Evolutionary conservation across 305 asterid genomes (phyloP).

Genomic region (Fraxinus platypoda): DNA sequence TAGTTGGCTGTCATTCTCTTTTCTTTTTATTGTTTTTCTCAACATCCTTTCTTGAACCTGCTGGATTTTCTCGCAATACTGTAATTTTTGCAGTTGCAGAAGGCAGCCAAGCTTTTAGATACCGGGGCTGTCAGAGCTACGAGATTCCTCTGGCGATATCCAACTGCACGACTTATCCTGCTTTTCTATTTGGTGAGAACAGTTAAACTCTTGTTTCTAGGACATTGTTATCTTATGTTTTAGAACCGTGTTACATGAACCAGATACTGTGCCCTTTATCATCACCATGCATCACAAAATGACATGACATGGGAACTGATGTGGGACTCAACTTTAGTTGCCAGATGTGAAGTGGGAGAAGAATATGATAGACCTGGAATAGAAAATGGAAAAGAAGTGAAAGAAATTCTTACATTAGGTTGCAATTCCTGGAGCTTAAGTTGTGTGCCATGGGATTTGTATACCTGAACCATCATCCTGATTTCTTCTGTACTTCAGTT

Average conservation of each 20-base stretch:
- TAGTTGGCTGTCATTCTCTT: background rate
- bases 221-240: constrained; percentile 16
- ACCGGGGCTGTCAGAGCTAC: constrained; percentile 96
- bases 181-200: constrained; percentile 88
- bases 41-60: constrained; percentile 15
- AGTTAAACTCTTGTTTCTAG: constrained; percentile 9
- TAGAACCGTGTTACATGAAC: constrained; percentile 7
- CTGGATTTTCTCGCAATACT: constrained; percentile 10
- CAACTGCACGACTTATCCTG: constrained; percentile 82
- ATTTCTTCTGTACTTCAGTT: constrained; percentile 14
- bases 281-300: background rate
- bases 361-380: constrained; percentile 3
- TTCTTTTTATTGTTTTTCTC: constrained; percentile 3
- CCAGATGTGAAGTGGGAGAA: constrained; percentile 7
- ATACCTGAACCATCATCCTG: background rate
- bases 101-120: constrained; percentile 88
- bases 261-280: constrained; percentile 7
- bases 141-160: constrained; percentile 95
- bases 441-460: background rate
- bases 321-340: constrained; percentile 11
- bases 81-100: constrained; percentile 70
- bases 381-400: background rate
- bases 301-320: background rate
- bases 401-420: background rate
- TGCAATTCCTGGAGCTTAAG: constrained; percentile 2